A percentile compares a stretch with the other conserved stretches of the same genome.
Evolutionary conservation across 2,329 filamentous ascomycete genomes (phyloP).

Genomic region (Zasmidium citrigriseum): DNA sequence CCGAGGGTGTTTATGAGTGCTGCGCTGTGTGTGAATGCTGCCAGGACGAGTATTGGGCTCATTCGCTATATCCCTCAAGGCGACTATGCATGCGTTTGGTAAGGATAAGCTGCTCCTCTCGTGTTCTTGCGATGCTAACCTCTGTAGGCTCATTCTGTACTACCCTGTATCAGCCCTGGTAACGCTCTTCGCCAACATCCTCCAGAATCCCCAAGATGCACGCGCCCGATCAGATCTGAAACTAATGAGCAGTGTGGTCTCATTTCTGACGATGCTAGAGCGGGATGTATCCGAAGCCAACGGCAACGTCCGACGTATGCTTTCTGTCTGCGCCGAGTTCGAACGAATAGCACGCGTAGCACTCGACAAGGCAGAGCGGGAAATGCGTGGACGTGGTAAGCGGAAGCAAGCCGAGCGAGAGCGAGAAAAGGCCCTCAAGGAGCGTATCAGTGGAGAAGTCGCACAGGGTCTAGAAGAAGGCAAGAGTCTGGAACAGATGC

Average conservation of each 20-base stretch:
- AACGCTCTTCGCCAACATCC: conserved; percentile 91
- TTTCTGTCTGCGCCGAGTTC: conserved; percentile 92
- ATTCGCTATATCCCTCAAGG: conserved; percentile 96
- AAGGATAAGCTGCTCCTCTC: conserved; percentile 37
- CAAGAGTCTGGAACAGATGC: conserved; percentile 37
- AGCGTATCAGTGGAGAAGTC: conserved; percentile 25
- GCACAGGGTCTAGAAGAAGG: conserved; percentile 33
- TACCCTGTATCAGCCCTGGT: conserved; percentile 95
- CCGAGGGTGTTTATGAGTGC: conserved; percentile 93
- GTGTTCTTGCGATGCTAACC: background rate
- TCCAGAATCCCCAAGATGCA: conserved; percentile 91
- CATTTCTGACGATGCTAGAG: conserved; percentile 85
- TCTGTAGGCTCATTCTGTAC: conserved; percentile 79
- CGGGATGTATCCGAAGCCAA: conserved; percentile 64
- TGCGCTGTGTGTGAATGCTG: conserved; percentile 87
- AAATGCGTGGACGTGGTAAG: conserved; percentile 77
- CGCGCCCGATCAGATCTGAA: conserved; percentile 85
- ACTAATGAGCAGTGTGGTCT: conserved; percentile 90
- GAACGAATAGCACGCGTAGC: conserved; percentile 90
- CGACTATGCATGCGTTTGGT: conserved; percentile 95
- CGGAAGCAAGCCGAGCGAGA: conserved; percentile 69
- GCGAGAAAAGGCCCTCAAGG: conserved; percentile 33
- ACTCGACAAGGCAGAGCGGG: conserved; percentile 87
- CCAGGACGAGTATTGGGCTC: conserved; percentile 86
- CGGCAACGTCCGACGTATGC: conserved; percentile 89